Evolutionary conservation across 176 grass and related monocot species (phyloP).

Genomic region (Oryza meyeriana): DNA sequence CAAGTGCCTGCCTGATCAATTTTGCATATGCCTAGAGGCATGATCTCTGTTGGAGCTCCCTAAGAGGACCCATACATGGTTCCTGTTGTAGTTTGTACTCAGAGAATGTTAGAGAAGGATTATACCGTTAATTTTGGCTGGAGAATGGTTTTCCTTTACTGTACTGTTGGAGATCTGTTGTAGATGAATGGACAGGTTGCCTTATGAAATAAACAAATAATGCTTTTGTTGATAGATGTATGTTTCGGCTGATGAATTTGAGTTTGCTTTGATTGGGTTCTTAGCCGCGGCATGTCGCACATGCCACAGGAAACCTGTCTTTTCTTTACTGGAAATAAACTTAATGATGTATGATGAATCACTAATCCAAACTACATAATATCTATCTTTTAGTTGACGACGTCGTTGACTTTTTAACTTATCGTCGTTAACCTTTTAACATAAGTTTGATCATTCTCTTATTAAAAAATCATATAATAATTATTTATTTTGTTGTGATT

Average conservation of each 20-base stretch:
- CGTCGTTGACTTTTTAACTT: too few relatives aligned
- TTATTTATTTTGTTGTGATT: too few relatives aligned
- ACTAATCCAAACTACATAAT: too few relatives aligned
- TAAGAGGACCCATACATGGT: not conserved
- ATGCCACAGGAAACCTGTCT: not conserved
- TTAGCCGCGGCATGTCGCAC: not conserved
- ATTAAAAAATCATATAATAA: too few relatives aligned
- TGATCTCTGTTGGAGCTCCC: not conserved
- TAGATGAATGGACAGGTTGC: not conserved
- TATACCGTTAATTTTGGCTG: not conserved
- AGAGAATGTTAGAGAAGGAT: not conserved
- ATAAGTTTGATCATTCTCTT: too few relatives aligned
- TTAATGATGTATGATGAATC: too few relatives aligned
- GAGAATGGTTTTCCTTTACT: not conserved
- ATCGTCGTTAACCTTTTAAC: too few relatives aligned
- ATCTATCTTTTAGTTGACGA: too few relatives aligned
- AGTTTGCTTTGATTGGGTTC: not conserved
- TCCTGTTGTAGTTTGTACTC: not conserved
- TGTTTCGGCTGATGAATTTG: not conserved
- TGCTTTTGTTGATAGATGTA: not conserved
- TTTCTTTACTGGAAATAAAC: too few relatives aligned
- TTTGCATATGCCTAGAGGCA: constrained; percentile 42
- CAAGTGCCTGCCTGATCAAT: constrained; percentile 35
- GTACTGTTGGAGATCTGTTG: not conserved
- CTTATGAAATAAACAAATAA: not conserved